These are phyloP conservation scores for Erythrobasidium hasegawianum DNA, from an alignment of 1,284 basidiomycete genomes.

Conservation along the genomic window DNA sequence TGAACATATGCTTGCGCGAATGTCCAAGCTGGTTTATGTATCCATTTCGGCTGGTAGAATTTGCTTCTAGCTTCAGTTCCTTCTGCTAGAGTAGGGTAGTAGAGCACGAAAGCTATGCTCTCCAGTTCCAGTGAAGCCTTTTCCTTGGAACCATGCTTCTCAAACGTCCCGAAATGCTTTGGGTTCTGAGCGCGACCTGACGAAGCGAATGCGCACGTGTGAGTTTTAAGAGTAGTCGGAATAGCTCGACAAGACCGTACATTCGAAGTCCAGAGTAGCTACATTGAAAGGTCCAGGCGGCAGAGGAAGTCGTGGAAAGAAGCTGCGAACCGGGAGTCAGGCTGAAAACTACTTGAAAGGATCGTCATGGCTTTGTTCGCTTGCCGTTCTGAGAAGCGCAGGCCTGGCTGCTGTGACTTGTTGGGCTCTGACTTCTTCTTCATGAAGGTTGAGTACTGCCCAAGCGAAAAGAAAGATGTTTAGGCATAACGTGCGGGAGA, in stretches of 20 bases:
- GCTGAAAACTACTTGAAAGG: too few relatives aligned
- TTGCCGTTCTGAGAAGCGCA: too few relatives aligned
- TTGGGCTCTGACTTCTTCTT: too few relatives aligned
- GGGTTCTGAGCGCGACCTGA: not conserved
- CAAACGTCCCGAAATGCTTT: not conserved
- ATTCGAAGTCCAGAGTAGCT: not conserved
- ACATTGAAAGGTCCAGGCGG: slow-evolving; percentile 4
- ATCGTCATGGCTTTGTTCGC: too few relatives aligned
- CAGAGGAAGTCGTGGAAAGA: slow-evolving; percentile 5
- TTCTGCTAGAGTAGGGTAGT: not conserved
- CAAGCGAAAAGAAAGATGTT: too few relatives aligned
- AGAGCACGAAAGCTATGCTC: not conserved
- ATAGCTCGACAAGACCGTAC: not conserved
- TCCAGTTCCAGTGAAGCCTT: not conserved
- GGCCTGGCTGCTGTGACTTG: too few relatives aligned
- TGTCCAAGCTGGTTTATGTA: not conserved
- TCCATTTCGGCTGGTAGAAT: not conserved
- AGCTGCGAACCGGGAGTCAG: not conserved
- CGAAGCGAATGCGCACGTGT: not conserved
- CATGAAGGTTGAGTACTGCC: too few relatives aligned
- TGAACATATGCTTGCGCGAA: not conserved
- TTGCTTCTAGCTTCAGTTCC: not conserved
- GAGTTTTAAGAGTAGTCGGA: too few relatives aligned
- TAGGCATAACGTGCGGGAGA: too few relatives aligned
- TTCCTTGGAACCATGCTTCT: not conserved